Conservation (phyloP, 2,329 filamentous ascomycete species). For the Cercospora beticola region DNA sequence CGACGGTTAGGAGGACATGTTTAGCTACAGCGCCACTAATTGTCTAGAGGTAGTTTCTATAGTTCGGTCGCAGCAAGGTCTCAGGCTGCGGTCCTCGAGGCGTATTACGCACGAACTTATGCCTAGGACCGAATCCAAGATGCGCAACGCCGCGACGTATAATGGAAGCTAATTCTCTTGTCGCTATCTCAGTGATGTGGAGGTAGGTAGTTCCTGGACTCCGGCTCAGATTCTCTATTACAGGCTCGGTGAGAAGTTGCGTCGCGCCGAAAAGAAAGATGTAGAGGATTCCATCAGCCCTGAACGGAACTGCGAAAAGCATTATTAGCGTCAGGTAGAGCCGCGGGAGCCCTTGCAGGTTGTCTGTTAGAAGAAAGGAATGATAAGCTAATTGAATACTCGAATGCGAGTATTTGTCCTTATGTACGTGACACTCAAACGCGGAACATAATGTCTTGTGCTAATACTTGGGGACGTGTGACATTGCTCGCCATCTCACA, state of each 20-base stretch:
- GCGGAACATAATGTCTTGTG: not conserved
- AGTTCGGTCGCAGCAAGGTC: not conserved
- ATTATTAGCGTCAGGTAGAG: not conserved
- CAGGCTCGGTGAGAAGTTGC: not conserved
- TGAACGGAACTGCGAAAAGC: not conserved
- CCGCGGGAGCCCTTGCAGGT: not conserved
- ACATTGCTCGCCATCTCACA: not conserved
- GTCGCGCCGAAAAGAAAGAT: not conserved
- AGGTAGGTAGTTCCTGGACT: not conserved
- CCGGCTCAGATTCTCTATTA: not conserved
- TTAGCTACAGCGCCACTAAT: not conserved
- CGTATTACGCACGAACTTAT: not conserved
- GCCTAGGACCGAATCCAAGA: not conserved
- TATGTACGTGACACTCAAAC: not conserved
- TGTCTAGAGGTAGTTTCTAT: not conserved
- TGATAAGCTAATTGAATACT: not conserved
- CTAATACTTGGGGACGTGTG: not conserved
- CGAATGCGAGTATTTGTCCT: not conserved
- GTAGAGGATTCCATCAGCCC: not conserved
- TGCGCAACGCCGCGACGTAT: not conserved
- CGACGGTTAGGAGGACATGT: not conserved
- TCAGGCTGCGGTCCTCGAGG: not conserved
- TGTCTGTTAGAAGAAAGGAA: not conserved
- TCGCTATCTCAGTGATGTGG: not conserved
- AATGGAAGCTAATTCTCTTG: not conserved